These are phyloP conservation scores for Scleroderma bovista DNA, from an alignment of 768 basidiomycete species.

Conservation along the genomic window DNA sequence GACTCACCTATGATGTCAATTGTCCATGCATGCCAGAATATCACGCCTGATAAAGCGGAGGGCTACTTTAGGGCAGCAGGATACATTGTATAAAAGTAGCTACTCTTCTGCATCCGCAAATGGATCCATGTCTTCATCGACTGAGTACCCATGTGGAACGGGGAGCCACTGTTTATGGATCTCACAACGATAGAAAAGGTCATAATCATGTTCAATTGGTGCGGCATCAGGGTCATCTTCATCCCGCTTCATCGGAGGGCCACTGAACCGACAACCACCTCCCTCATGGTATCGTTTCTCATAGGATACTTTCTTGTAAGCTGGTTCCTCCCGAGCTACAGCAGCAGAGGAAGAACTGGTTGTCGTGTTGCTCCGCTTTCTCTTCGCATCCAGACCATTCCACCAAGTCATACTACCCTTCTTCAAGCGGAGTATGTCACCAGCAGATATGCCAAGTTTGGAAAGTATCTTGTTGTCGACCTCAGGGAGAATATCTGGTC, in stretches of 20 bases:
- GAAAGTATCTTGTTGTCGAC: background rate
- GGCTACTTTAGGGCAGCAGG: conserved; percentile 11
- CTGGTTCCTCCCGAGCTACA: background rate
- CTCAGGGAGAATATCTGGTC: background rate
- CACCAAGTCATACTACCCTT: no score
- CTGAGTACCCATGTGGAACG: background rate
- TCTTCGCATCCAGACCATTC: no score
- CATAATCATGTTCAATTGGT: background rate
- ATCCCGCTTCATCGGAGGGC: background rate
- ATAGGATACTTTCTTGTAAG: background rate
- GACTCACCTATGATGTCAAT: conserved; percentile 13
- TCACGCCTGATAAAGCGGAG: background rate
- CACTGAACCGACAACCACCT: background rate
- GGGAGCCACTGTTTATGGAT: background rate
- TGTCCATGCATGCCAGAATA: conserved; percentile 1
- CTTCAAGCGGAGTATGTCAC: no score
- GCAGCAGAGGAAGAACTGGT: background rate
- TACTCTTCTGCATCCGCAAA: background rate
- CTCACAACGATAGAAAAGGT: background rate
- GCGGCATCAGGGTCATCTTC: background rate
- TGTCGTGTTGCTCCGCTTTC: background rate
- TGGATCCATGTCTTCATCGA: background rate
- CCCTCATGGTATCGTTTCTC: background rate
- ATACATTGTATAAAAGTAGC: background rate
- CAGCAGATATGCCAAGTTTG: no score